Base-by-base conservation (phyloP, 257 asterid species). In the Datura wrightii region DNA sequence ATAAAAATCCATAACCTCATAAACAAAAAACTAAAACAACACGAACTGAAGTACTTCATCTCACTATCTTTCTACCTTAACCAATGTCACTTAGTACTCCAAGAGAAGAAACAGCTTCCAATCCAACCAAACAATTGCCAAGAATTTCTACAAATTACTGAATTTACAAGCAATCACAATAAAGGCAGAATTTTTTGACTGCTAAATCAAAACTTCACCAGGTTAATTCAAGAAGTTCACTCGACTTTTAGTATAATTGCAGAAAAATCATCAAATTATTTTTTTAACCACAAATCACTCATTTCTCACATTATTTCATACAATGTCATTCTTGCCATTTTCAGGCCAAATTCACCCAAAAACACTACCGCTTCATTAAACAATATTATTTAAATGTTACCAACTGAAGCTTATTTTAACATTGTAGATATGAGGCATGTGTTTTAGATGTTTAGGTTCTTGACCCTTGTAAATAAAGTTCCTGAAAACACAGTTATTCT, bases 81-180 rank as follows among this genome's bases (percentile, higher is more conserved):
- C 10, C 82, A 14, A 13, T 15, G 63, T 52, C 63, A 52, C 8
- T n/a, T 78, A 78, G 31, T 31, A 76, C 62, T 50, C n/a, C 46
- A 34, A 19, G 13, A 76, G 82, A 76, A 54, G 42, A 76, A 76
- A 31, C 14, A 76, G 14, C 16, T 50, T 48, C 62, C 14, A 52
- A 37, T 31, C 31, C n/a, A 52, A 78, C 34, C 82, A 78, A 31
- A 48, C 18, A 78, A 50, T 31, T 78, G 44, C 0, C 63, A 31
- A 18, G 62, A 52, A 52, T 53, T 78, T 52, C 82, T 31, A 78
- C 63, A 74, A 24, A 74, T 13, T 31, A 14, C 81, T 6, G 63
- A 31, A 13, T 76, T 52, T 50, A 50, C 24, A 4, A 8, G 63
- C n/a, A 76, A 31, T 78, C 82, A 31, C 48, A 34, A 52, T 7